Evolutionary conservation across 2,329 filamentous ascomycete species (phyloP).

Genomic region (Xylariaceae sp.): DNA sequence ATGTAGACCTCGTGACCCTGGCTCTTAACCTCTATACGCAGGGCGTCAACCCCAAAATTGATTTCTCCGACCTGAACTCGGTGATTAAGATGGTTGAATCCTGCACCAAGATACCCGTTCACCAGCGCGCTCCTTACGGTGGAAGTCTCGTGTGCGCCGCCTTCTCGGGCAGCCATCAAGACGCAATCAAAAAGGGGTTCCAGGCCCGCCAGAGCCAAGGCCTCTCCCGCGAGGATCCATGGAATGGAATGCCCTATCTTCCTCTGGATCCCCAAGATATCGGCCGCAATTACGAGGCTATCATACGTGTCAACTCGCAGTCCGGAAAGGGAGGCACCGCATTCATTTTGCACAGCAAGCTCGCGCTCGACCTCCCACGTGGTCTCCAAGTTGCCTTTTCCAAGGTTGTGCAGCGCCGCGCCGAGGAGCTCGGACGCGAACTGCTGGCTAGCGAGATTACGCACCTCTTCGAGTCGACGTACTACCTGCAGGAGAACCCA

Average conservation of each 20-base stretch:
- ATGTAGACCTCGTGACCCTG: slow-evolving; percentile 89
- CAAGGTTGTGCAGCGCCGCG: slow-evolving; percentile 74
- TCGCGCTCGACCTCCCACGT: slow-evolving; percentile 87
- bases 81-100: slow-evolving; percentile 87
- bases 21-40: slow-evolving; percentile 94
- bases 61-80: slow-evolving; percentile 82
- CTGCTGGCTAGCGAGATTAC: slow-evolving; percentile 79
- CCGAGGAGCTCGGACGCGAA: slow-evolving; percentile 78
- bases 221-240: slow-evolving; percentile 58
- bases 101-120: slow-evolving; percentile 91
- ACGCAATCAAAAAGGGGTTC: slow-evolving; percentile 94
- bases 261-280: slow-evolving; percentile 91
- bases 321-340: slow-evolving; percentile 91
- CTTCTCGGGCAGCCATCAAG: slow-evolving; percentile 89
- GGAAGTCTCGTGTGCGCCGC: slow-evolving; percentile 79
- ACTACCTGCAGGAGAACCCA: slow-evolving; percentile 77
- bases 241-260: slow-evolving; percentile 79
- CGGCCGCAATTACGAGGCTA: slow-evolving; percentile 92
- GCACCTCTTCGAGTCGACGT: slow-evolving; percentile 79
- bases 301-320: slow-evolving; percentile 97
- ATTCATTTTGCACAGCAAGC: slow-evolving; percentile 85
- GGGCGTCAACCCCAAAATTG: slow-evolving; percentile 75
- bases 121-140: slow-evolving; percentile 86
- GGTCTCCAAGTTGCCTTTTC: slow-evolving; percentile 90
- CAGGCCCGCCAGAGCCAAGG: slow-evolving; percentile 54